Conservation (phyloP, 2,329 filamentous ascomycete species). For the Stachybotrys echinatus region DNA sequence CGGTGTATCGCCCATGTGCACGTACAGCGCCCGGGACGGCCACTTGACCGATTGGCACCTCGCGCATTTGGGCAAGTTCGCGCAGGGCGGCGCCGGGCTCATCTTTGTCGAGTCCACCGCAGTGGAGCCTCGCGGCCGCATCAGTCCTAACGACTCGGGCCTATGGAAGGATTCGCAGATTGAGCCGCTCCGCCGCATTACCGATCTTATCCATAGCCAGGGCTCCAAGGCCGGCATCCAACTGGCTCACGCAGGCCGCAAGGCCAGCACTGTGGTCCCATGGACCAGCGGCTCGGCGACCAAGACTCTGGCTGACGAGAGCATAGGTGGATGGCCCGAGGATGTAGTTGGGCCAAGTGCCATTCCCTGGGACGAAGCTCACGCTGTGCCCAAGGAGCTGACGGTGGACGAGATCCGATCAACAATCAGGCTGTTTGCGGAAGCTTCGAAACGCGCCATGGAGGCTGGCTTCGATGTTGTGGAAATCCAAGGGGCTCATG, state of each 20-base stretch:
- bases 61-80: conserved; percentile 74
- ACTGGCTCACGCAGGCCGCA: conserved; percentile 73
- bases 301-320: conserved; percentile 47
- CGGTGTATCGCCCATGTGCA: conserved; percentile 57
- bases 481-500: conserved; percentile 61
- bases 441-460: conserved; percentile 54
- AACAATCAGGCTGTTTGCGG: conserved; percentile 58
- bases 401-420: conserved; percentile 61
- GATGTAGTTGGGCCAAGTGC: conserved; percentile 47
- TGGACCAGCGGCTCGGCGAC: conserved; percentile 53
- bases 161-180: conserved; percentile 85
- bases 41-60: conserved; percentile 78
- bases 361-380: conserved; percentile 55
- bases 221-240: conserved; percentile 74
- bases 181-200: conserved; percentile 61
- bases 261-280: conserved; percentile 54
- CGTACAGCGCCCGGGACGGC: conserved; percentile 52
- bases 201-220: conserved; percentile 77
- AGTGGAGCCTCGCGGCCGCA: conserved; percentile 71
- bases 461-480: conserved; percentile 71
- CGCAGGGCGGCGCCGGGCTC: conserved; percentile 68
- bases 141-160: conserved; percentile 73
- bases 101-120: conserved; percentile 74
- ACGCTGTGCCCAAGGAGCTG: conserved; percentile 62
- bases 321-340: conserved; percentile 50